These are phyloP conservation scores for Cornus controversa DNA, from an alignment of 148 eudicot genomes.

Conservation along the genomic window DNA sequence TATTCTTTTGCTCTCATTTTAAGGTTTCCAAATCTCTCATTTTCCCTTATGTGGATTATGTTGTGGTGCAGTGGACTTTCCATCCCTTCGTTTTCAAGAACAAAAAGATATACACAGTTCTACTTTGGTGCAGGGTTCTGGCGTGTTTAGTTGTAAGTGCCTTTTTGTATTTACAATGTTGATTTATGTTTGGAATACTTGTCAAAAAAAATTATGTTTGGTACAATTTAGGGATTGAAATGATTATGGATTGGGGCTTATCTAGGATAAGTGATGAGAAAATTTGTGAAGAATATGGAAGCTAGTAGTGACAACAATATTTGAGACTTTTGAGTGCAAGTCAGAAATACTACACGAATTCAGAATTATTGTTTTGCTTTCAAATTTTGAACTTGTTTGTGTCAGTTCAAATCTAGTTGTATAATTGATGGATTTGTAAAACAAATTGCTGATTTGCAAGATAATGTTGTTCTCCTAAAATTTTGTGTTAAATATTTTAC, in stretches of 20 bases:
- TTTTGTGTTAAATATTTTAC: no score
- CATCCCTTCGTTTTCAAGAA: constrained; percentile 91
- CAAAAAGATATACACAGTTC: constrained; percentile 93
- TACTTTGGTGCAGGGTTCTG: constrained; percentile 97
- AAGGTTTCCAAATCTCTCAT: not conserved
- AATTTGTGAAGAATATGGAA: no score
- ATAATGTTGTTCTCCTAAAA: no score
- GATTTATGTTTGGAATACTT: not conserved
- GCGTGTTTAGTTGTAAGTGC: constrained; percentile 84
- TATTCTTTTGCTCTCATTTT: not conserved
- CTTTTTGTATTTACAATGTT: not conserved
- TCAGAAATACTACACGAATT: not conserved
- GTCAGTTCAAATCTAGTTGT: not conserved
- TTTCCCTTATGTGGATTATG: constrained; percentile 1
- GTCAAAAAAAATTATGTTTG: no score
- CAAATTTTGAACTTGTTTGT: not conserved
- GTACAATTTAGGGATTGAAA: not conserved
- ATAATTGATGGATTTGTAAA: not conserved
- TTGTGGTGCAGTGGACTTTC: constrained; percentile 87
- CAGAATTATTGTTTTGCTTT: not conserved
- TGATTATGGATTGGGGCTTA: not conserved
- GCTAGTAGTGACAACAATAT: not conserved
- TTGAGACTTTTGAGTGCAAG: not conserved
- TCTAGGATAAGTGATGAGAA: not conserved
- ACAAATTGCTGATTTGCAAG: not conserved